phyloP scores from a whole-genome alignment of 1,284 basidiomycete genomes.

The Anthracocystis setariae region DNA sequence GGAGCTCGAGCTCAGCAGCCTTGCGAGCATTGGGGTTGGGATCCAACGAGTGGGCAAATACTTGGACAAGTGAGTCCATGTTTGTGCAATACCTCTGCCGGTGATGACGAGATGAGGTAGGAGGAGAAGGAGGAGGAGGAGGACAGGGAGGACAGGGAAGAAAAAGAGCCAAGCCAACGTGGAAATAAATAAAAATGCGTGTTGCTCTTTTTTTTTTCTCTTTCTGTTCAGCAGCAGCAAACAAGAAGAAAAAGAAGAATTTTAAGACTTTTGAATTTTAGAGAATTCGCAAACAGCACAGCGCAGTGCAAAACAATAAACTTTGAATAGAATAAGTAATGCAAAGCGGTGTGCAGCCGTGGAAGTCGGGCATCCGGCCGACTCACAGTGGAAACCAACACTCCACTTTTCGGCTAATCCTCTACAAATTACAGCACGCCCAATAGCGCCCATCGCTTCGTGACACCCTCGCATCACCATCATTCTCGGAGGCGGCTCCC shows the following conservation, averaged over 20 bases:
- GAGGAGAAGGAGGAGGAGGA: background rate
- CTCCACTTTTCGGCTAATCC: background rate
- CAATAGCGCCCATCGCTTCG: too few species aligned
- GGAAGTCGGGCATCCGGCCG: constrained; percentile 12
- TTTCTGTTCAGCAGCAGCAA: too few species aligned
- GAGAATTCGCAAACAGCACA: too few species aligned
- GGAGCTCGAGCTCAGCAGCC: constrained; percentile 65
- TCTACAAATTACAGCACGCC: background rate
- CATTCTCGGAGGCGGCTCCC: background rate
- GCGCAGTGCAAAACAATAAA: too few species aligned
- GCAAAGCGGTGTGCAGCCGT: background rate
- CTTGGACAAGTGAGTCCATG: constrained; percentile 48
- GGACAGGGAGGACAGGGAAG: background rate
- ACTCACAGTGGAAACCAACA: constrained; percentile 10
- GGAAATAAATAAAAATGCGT: background rate
- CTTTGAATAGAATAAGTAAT: too few species aligned
- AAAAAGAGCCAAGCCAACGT: background rate
- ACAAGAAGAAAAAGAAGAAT: background rate
- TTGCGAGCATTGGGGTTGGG: constrained; percentile 62
- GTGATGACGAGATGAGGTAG: constrained; percentile 5
- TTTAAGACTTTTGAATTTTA: background rate
- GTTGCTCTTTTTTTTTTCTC: background rate
- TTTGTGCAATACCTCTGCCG: constrained; percentile 3
- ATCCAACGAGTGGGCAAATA: constrained; percentile 51
- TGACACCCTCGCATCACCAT: too few species aligned